Evolutionary conservation across 495 filamentous ascomycete genomes (phyloP).

Genomic region (Xylaria longipes): DNA sequence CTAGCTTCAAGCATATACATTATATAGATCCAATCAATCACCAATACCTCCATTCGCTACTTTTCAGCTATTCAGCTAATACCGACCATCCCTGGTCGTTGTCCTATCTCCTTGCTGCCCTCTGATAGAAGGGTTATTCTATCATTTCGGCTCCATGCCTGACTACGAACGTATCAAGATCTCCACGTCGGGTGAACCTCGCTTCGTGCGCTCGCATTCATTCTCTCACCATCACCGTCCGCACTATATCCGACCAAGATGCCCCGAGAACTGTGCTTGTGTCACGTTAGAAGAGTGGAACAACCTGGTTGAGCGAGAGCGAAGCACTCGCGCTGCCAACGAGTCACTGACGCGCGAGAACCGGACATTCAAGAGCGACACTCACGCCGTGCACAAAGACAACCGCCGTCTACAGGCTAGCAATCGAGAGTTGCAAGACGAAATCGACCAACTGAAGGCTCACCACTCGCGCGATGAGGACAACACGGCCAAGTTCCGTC

Average conservation of each 20-base stretch:
- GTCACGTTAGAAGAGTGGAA: constrained; percentile 36
- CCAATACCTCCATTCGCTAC: not conserved
- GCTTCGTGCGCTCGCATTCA: constrained; percentile 31
- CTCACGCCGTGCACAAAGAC: constrained; percentile 7
- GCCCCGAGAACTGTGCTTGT: constrained; percentile 37
- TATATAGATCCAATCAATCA: constrained; percentile 21
- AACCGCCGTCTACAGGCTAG: constrained; percentile 31
- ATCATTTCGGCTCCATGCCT: constrained; percentile 30
- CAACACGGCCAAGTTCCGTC: constrained; percentile 17
- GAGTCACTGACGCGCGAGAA: constrained; percentile 34
- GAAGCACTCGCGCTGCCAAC: constrained; percentile 21
- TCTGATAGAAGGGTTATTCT: constrained; percentile 22
- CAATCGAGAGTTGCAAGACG: constrained; percentile 21
- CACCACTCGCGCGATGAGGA: constrained; percentile 29
- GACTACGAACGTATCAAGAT: constrained; percentile 33
- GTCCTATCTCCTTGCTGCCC: constrained; percentile 17
- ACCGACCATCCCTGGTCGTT: constrained; percentile 21
- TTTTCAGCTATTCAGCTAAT: constrained; percentile 12
- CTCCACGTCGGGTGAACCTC: constrained; percentile 21
- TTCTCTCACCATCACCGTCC: constrained; percentile 33
- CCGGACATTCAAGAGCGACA: constrained; percentile 33
- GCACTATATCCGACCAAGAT: constrained; percentile 26
- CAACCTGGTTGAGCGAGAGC: constrained; percentile 32
- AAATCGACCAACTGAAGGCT: constrained; percentile 5
- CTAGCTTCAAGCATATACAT: constrained; percentile 38